Percentiles rank a stretch among this genome's conserved stretches.
phyloP scores from a whole-genome alignment of 352 stramenopile species.

The Pythium apleroticum region DNA sequence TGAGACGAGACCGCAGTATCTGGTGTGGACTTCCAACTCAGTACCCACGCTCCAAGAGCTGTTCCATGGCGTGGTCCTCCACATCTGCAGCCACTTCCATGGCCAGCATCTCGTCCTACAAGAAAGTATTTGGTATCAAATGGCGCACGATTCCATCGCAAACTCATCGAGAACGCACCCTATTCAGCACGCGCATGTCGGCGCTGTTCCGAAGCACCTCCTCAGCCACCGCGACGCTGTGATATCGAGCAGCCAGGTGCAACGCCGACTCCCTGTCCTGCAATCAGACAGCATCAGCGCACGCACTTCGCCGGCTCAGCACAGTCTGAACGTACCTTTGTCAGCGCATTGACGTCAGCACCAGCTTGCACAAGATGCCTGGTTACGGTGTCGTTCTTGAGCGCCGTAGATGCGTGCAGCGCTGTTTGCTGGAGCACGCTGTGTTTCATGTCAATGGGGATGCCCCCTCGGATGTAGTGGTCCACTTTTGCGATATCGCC shows the following conservation, averaged over 20 bases:
- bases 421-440: conserved; percentile 59
- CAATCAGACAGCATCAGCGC: neutral
- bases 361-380: conserved; percentile 49
- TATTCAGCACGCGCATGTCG: conserved; percentile 34
- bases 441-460: conserved; percentile 53
- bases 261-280: conserved; percentile 41
- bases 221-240: conserved; percentile 33
- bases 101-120: conserved; percentile 38
- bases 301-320: neutral
- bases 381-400: conserved; percentile 34
- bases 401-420: conserved; percentile 43
- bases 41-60: conserved; percentile 47
- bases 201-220: conserved; percentile 41
- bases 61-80: conserved; percentile 34
- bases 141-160: neutral
- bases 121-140: neutral
- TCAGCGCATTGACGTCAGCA: conserved; percentile 36
- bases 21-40: neutral
- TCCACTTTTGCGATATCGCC: conserved; percentile 47
- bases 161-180: conserved; percentile 22
- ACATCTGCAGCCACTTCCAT: conserved; percentile 47
- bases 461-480: conserved; percentile 48
- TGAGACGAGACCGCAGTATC: neutral
- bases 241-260: conserved; percentile 49
- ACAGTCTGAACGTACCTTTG: conserved; percentile 23